Evolutionary conservation across 1,284 basidiomycete species (phyloP), one percentile per base, ranked within the genome.

Genomic region (Cutaneotrichosporon cavernicola): DNA sequence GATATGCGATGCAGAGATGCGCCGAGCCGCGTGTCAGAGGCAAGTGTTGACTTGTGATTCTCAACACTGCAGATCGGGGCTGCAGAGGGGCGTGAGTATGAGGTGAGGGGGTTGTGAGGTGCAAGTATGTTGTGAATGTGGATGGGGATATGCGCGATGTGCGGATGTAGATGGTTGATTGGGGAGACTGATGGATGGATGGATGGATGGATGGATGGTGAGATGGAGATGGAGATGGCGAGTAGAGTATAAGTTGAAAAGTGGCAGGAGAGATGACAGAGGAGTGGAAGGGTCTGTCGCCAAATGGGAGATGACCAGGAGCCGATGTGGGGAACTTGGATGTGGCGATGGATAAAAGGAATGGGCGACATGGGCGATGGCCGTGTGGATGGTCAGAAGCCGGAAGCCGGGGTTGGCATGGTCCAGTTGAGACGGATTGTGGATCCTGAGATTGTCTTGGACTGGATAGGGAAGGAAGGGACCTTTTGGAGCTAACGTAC

Each of bases 201-300:
- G 22, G 59, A 32, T 60, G 50, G 36, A 55, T 9, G 36, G 50
- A 49, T 60, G 43, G 47, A 21, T 49, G 21, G 7, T 26, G 58
- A 34, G 34, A 36, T 36, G 11, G 46, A 21, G 55, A 16, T 7
- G 30, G 30, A 36, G 4, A 9, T 22, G 53, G 14, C n/a, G 51
- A 10, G 30, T 46, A 52, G 63, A 22, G 47, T 7, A 22, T 26
- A 21, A 49, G 47, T 49, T 8, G 11, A 49, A 21, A 49, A 10
- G 9, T 10, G 13, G 47, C 5, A 3, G 13, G 2, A 21, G 9
- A 22, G 47, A 9, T n/a, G 47, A 21, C 5, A 21, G 22, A 9
- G 47, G 47, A 22, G 13, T 49, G 47, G 22, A 10, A 8, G 43
- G 16, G 16, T 11, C 18, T 7, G 26, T 26, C 22, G 22, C 9